These are phyloP conservation scores for Cyberlindnera saturnus DNA, from an alignment of 805 yeast genomes.

Conservation along the genomic window DNA sequence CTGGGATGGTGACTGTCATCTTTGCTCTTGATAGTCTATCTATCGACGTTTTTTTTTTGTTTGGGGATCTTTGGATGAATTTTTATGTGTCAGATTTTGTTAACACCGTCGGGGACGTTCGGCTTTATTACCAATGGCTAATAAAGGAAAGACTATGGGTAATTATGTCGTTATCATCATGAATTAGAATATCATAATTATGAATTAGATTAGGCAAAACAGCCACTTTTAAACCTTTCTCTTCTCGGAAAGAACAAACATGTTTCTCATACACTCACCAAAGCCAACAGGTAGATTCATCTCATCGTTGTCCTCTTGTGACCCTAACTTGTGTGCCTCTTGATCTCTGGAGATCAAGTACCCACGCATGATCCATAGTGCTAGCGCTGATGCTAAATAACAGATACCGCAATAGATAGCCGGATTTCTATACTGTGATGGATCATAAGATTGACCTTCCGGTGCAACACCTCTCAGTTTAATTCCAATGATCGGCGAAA, in stretches of 20 bases:
- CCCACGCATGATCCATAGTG: slow-evolving; percentile 43
- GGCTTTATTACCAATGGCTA: no score
- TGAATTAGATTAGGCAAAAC: no score
- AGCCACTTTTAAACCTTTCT: slow-evolving; percentile 9
- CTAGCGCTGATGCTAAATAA: slow-evolving; percentile 39
- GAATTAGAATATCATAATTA: no score
- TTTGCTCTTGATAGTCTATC: background rate
- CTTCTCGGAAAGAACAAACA: slow-evolving; percentile 8
- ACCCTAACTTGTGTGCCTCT: slow-evolving; percentile 19
- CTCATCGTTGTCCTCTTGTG: slow-evolving; percentile 25
- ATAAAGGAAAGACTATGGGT: no score
- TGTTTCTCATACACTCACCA: background rate
- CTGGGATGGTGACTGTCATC: slow-evolving; percentile 37
- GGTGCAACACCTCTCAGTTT: slow-evolving; percentile 32
- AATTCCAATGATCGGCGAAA: slow-evolving; percentile 57
- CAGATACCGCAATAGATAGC: slow-evolving; percentile 53
- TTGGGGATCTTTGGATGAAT: no score
- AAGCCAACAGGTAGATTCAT: slow-evolving; percentile 16
- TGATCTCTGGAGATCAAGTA: slow-evolving; percentile 48
- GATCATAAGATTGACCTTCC: slow-evolving; percentile 27
- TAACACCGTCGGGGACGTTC: no score
- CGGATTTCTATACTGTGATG: slow-evolving; percentile 45
- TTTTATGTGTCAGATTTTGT: no score
- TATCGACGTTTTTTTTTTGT: no score
- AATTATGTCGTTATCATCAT: no score